Percentiles rank a stretch among this genome's conserved stretches.
These are phyloP conservation scores for Aspergillus sclerotioniger DNA, from an alignment of 495 filamentous ascomycete species.

Conservation along the genomic window DNA sequence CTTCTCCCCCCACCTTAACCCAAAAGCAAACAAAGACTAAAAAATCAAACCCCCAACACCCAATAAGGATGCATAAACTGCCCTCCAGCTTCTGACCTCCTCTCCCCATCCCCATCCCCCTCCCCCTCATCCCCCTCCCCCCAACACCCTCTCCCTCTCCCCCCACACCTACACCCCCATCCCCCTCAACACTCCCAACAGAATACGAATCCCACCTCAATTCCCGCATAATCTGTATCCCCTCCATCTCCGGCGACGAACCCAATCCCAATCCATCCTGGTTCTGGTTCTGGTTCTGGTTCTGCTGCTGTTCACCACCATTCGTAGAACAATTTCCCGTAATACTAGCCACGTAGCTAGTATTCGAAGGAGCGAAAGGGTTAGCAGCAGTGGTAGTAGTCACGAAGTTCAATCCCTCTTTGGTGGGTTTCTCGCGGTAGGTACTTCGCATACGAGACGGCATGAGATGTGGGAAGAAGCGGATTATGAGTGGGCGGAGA, in stretches of 20 bases:
- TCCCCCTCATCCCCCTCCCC: too few relatives aligned
- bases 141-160: not conserved
- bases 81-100: too few relatives aligned
- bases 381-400: too few relatives aligned
- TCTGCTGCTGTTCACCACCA: too few relatives aligned
- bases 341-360: slow-evolving; percentile 32
- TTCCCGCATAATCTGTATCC: slow-evolving; percentile 36
- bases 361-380: slow-evolving; percentile 11
- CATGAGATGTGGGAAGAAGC: slow-evolving; percentile 57
- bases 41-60: too few relatives aligned
- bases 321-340: slow-evolving; percentile 15
- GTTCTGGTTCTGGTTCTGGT: not conserved
- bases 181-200: slow-evolving; percentile 3
- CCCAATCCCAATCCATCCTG: slow-evolving; percentile 6
- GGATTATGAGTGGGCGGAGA: slow-evolving; percentile 72
- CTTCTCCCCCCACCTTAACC: too few relatives aligned
- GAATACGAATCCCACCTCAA: slow-evolving; percentile 20
- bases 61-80: too few relatives aligned
- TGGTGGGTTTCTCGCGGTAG: slow-evolving; percentile 16
- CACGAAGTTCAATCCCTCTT: slow-evolving; percentile 1
- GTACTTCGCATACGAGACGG: slow-evolving; percentile 20
- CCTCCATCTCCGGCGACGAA: slow-evolving; percentile 6
- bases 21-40: too few relatives aligned
- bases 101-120: too few relatives aligned
- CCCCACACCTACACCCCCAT: not conserved